Base-by-base conservation (phyloP, 306 rosid species). In the Aeschynomene evenia region DNA sequence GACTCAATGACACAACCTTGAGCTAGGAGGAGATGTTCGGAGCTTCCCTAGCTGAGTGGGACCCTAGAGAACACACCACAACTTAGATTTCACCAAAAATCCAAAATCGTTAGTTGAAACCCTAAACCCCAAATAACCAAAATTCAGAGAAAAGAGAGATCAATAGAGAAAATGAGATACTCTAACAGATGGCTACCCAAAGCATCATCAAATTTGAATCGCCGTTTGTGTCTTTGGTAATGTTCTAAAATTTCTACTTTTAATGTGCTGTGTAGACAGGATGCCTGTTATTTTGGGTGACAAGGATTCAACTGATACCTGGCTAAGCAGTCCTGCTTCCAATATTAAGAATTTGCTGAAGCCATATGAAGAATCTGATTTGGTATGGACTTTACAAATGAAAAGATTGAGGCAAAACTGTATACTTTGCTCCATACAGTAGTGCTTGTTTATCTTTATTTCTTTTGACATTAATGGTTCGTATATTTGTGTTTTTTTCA, bases 281-380 rank as follows among this genome's bases (percentile, higher is more conserved):
- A 94, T 93, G 98, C 98, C 98, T 62, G 93, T 88, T 74, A 85
- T 93, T 75, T 82, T 90, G 72, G 87, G 95, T n/a, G 86, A 83
- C 85, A 84, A 84, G 81, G 88, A 64, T 57, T 80, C 89, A 21
- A 84, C 81, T 15, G 95, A 88, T 75, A 64, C 80, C 20, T 94
- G 98, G 98, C 83, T 90, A 54, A 54, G 76, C 76, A 75, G 75
- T 60, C 76, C 85, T 79, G 65, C 81, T 70, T 82, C 96, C 80
- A 71, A 81, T 63, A 65, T 59, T 72, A 86, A 84, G 74, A 28
- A 68, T 29, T 63, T 90, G 75, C 87, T 94, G 62, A 88, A 88
- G 78, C 90, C 96, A 43, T 85, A 87, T 12, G 92, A 85, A 77
- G 86, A 80, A 76, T 72, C 85, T 29, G 92, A 90, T 84, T 78